A percentile compares a stretch with the other conserved stretches of the same genome.
phyloP scores from a whole-genome alignment of 345 rosid genomes.

The Salix purpurea region DNA sequence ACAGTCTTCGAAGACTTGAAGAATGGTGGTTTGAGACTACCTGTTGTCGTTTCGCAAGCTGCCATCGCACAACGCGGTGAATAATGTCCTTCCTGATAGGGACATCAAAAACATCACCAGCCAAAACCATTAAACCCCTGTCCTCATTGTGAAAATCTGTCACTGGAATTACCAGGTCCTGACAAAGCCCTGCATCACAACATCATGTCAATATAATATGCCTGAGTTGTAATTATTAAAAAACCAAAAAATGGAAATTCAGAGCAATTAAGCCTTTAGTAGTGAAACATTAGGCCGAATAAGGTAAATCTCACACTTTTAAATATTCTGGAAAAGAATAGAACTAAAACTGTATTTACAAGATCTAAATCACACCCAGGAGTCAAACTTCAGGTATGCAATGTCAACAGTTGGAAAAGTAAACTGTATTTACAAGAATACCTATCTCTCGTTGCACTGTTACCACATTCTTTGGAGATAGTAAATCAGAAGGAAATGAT shows the following conservation, averaged over 20 bases:
- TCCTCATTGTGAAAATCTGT: slow-evolving; percentile 71
- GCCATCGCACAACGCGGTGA: slow-evolving; percentile 85
- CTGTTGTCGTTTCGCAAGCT: slow-evolving; percentile 90
- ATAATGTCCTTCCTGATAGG: slow-evolving; percentile 87
- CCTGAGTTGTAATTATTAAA: neutral
- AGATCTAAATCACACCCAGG: neutral
- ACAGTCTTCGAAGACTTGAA: neutral
- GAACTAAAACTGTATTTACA: neutral
- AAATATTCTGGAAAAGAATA: neutral
- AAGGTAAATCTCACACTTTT: neutral
- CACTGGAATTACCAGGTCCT: slow-evolving; percentile 79
- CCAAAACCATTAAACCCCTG: slow-evolving; percentile 78
- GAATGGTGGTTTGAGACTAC: slow-evolving; percentile 23
- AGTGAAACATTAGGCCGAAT: neutral
- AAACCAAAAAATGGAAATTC: neutral
- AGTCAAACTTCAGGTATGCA: neutral
- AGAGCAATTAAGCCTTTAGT: too few relatives aligned
- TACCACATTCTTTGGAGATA: slow-evolving; percentile 39
- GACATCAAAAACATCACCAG: slow-evolving; percentile 93
- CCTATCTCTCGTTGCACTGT: slow-evolving; percentile 60
- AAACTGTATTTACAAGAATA: slow-evolving; percentile 5
- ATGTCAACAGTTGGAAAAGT: neutral
- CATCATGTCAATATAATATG: neutral
- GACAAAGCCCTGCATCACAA: slow-evolving; percentile 47
- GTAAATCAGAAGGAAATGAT: slow-evolving; percentile 58